Evolutionary conservation across 805 yeast genomes (phyloP).

Genomic region (Wickerhamiella siamensis): DNA sequence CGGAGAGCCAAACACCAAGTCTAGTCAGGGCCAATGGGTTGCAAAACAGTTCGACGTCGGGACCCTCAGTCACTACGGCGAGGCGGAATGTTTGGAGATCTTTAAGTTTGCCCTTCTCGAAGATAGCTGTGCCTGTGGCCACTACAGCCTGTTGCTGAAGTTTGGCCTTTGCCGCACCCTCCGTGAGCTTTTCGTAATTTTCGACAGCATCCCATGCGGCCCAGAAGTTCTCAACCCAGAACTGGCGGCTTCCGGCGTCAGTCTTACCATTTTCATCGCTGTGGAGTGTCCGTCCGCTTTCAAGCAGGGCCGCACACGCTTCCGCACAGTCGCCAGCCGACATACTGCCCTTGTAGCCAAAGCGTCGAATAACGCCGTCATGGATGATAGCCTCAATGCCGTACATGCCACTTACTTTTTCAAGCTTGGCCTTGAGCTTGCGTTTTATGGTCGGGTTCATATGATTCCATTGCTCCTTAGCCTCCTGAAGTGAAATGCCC

Average conservation of each 20-base stretch:
- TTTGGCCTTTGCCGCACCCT: conserved; percentile 79
- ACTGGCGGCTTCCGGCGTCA: conserved; percentile 32
- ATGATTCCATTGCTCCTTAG: conserved; percentile 85
- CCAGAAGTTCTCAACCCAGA: conserved; percentile 68
- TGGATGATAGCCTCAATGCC: conserved; percentile 72
- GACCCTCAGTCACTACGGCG: conserved; percentile 81
- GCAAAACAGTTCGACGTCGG: conserved; percentile 59
- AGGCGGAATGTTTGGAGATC: conserved; percentile 68
- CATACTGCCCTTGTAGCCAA: conserved; percentile 74
- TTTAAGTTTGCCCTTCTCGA: conserved; percentile 69
- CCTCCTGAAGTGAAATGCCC: conserved; percentile 84
- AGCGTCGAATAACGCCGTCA: conserved; percentile 75
- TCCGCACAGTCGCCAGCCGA: conserved; percentile 92
- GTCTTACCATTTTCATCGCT: conserved; percentile 1
- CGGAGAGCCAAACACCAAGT: conserved; percentile 82
- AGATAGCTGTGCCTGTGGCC: conserved; percentile 73
- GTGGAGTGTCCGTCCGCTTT: conserved; percentile 22
- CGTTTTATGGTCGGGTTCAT: conserved; percentile 70
- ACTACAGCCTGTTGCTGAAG: conserved; percentile 69
- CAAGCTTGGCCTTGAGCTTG: conserved; percentile 53
- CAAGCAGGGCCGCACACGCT: conserved; percentile 70
- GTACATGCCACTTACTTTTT: conserved; percentile 53
- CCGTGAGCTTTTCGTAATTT: conserved; percentile 36
- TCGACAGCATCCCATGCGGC: conserved; percentile 50
- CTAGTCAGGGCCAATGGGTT: conserved; percentile 79